Base-by-base conservation (phyloP, 805 yeast species). In the Candida maltosa region DNA sequence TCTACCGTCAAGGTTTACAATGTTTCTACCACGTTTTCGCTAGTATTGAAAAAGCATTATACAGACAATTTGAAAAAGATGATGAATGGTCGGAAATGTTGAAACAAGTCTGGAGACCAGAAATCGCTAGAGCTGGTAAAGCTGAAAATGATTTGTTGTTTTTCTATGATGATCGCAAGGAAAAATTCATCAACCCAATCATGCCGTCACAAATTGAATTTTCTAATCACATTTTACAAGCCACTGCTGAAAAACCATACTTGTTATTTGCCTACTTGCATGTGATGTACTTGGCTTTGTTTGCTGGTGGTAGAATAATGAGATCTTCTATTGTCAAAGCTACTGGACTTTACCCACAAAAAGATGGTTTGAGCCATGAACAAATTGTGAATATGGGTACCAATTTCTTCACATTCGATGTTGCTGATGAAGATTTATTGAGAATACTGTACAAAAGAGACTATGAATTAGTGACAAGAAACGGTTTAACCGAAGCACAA, bases 281-380 rank as follows among this genome's bases (percentile, higher is more conserved):
- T 54, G 93, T 84, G 31, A 72, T 86, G 77, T 86, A 86, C 59
- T 62, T 86, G 51, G 95, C 93, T 0, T 70, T 86, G 33, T 86
- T 86, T 63, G 95, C 95, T 2, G 95, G 95, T 33, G 95, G 94
- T 12, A 69, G 80, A 43, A 68, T 86, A 22, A 71, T 87, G 76
- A 65, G 81, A 40, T 78, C 88, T 0, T 74, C 79, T 12, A 59
- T 86, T 19, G 66, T 80, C 33, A 76, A 73, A 49, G 80, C 87
- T 16, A 62, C 81, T 5, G 86, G 88, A 2, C 58, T 85, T 37
- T 83, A 84, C 70, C 94, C 95, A 7, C 80, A 80, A 46, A 75
- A 80, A 31, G 75, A 75, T 36, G 87, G 86, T 18, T 66, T 77
- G 46, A 56, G 75, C n/a, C 78, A 76, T 35, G 80, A 73, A 32